Percentiles rank a stretch among this genome's conserved stretches.
These are phyloP conservation scores for Psilocybe cyanescens DNA, from an alignment of 768 basidiomycete species.

Conservation along the genomic window DNA sequence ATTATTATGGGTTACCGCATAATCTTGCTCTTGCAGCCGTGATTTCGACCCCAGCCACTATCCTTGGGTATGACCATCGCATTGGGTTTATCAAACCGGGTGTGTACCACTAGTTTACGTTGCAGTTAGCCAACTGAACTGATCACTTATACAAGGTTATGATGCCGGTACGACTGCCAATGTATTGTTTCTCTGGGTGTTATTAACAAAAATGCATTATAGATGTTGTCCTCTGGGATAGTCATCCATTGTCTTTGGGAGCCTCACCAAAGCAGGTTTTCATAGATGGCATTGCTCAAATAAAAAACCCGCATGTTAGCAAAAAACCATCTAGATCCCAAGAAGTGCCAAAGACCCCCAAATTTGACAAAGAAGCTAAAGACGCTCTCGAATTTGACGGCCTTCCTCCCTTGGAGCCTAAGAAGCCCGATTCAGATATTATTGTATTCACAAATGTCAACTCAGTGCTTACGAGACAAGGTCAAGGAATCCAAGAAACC, in stretches of 20 bases:
- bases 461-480: conserved; percentile 45
- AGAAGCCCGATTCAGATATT: conserved; percentile 35
- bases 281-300: conserved; percentile 84
- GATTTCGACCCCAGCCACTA: conserved; percentile 70
- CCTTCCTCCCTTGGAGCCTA: conserved; percentile 61
- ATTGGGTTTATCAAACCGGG: conserved; percentile 70
- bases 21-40: conserved; percentile 72
- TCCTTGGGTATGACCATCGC: conserved; percentile 76
- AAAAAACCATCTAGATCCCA: conserved; percentile 62
- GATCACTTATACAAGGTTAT: conserved; percentile 45
- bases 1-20: conserved; percentile 71
- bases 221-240: conserved; percentile 78
- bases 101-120: conserved; percentile 18
- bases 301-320: conserved; percentile 46
- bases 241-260: conserved; percentile 76
- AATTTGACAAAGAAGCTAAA: conserved; percentile 61
- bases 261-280: conserved; percentile 82
- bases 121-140: neutral
- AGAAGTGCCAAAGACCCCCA: conserved; percentile 52
- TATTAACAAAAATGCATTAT: neutral
- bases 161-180: conserved; percentile 55
- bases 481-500: conserved; percentile 28
- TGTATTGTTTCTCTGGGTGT: neutral
- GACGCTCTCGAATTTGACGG: conserved; percentile 63
- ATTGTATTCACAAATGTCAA: conserved; percentile 71